These are phyloP conservation scores for Alectoria sarmentosa DNA, from an alignment of 495 filamentous ascomycete genomes.

Conservation along the genomic window DNA sequence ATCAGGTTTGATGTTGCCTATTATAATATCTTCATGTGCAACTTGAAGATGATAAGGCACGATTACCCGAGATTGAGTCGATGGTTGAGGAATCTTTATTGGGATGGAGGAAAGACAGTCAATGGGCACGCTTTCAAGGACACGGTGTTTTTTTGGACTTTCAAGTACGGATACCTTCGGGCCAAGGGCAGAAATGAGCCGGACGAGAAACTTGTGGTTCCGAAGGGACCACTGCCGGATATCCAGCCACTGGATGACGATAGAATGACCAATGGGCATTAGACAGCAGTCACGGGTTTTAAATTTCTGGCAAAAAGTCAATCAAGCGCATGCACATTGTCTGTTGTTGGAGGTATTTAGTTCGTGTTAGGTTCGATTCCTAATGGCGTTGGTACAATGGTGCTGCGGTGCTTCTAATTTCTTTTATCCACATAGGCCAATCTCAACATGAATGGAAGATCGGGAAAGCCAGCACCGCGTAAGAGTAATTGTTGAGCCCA, in stretches of 20 bases:
- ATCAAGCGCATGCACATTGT: background rate
- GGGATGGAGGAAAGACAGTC: slow-evolving; percentile 48
- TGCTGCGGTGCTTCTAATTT: too few relatives aligned
- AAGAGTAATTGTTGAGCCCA: background rate
- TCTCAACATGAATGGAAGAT: background rate
- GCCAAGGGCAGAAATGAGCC: slow-evolving; percentile 17
- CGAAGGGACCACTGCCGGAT: slow-evolving; percentile 53
- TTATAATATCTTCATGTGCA: slow-evolving; percentile 66
- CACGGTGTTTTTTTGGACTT: slow-evolving; percentile 58
- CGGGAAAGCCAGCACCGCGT: background rate
- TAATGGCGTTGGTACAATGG: too few relatives aligned
- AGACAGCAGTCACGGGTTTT: background rate
- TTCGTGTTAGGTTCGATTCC: too few relatives aligned
- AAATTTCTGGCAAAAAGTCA: background rate
- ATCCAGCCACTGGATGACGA: slow-evolving; percentile 35
- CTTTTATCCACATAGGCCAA: background rate
- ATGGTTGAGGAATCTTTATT: slow-evolving; percentile 68
- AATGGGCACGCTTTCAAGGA: slow-evolving; percentile 54
- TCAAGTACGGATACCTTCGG: slow-evolving; percentile 32
- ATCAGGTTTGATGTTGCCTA: slow-evolving; percentile 61
- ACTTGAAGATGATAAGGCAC: slow-evolving; percentile 59
- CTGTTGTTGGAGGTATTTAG: too few relatives aligned
- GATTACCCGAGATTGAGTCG: slow-evolving; percentile 62
- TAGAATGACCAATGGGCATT: slow-evolving; percentile 2
- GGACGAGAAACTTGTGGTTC: slow-evolving; percentile 38